phyloP scores from a whole-genome alignment of 345 rosid species.

The Eucalyptus erythrocorys region DNA sequence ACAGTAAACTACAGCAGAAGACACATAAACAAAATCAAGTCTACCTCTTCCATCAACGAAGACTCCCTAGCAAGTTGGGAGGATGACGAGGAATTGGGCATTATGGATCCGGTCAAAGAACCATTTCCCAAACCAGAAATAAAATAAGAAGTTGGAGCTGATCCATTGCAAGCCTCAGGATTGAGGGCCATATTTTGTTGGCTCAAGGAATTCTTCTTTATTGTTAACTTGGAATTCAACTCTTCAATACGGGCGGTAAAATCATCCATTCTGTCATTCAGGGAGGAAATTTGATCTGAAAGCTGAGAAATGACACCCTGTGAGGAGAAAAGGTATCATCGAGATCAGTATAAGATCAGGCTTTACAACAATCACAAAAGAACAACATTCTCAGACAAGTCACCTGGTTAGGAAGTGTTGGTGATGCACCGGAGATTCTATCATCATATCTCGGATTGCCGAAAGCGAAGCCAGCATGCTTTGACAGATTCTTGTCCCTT shows the following conservation, averaged over 20 bases:
- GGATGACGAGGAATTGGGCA: slow-evolving; percentile 70
- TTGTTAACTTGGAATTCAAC: slow-evolving; percentile 48
- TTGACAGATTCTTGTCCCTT: slow-evolving; percentile 55
- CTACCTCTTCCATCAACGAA: slow-evolving; percentile 78
- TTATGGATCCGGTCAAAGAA: slow-evolving; percentile 48
- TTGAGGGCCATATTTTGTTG: slow-evolving; percentile 60
- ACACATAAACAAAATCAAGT: not conserved
- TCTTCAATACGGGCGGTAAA: slow-evolving; percentile 70
- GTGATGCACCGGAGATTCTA: slow-evolving; percentile 27
- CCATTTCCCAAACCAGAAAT: slow-evolving; percentile 74
- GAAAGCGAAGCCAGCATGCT: slow-evolving; percentile 23
- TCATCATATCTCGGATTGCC: slow-evolving; percentile 34
- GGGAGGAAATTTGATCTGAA: slow-evolving; percentile 78
- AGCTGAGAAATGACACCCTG: slow-evolving; percentile 78
- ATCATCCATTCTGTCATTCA: slow-evolving; percentile 91
- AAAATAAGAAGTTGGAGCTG: slow-evolving; percentile 82
- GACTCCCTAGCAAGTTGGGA: slow-evolving; percentile 76
- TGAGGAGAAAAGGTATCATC: not conserved
- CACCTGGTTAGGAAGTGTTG: slow-evolving; percentile 49
- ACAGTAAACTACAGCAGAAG: not conserved
- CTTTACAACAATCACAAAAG: not conserved
- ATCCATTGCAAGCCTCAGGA: slow-evolving; percentile 61
- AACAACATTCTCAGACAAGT: not conserved
- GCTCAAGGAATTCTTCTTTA: slow-evolving; percentile 39
- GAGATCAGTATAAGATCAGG: not conserved